These are phyloP conservation scores for Smallanthus sonchifolius DNA, from an alignment of 129 eudicot genomes.

Conservation along the genomic window DNA sequence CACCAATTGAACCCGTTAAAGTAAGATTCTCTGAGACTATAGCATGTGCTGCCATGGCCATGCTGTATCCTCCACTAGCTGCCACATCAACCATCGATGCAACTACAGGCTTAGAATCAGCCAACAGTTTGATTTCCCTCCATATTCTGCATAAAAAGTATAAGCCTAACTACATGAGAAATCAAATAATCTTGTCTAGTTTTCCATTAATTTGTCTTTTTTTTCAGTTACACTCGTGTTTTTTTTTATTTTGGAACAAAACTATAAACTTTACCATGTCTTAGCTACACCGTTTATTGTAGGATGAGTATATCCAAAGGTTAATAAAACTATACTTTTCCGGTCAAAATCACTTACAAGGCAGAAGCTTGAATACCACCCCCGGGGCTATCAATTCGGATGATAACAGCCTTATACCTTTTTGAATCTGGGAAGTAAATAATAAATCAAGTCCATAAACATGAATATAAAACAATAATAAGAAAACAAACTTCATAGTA, in stretches of 20 bases:
- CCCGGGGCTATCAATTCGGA: slow-evolving; percentile 94
- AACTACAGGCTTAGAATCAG: slow-evolving; percentile 64
- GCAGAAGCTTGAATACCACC: slow-evolving; percentile 89
- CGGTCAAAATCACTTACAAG: slow-evolving; percentile 50
- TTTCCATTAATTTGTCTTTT: neutral
- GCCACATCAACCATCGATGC: slow-evolving; percentile 90
- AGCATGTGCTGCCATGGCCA: slow-evolving; percentile 84
- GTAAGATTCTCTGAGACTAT: slow-evolving; percentile 83
- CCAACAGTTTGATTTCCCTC: slow-evolving; percentile 75
- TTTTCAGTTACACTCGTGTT: too few relatives aligned
- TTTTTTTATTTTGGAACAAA: too few relatives aligned
- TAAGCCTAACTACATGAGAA: neutral
- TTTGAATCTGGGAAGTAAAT: slow-evolving; percentile 55
- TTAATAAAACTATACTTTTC: neutral
- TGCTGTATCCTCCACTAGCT: slow-evolving; percentile 89
- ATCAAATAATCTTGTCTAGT: neutral
- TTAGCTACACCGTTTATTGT: neutral
- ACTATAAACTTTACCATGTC: too few relatives aligned
- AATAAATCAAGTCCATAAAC: neutral
- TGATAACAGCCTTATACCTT: slow-evolving; percentile 69
- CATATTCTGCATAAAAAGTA: slow-evolving; percentile 56
- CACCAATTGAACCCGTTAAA: slow-evolving; percentile 89
- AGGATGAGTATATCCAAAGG: neutral
- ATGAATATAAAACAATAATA: neutral
- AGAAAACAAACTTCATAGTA: too few relatives aligned